Conservation (phyloP, 768 basidiomycete genomes). For the Tulasnella sp. region DNA sequence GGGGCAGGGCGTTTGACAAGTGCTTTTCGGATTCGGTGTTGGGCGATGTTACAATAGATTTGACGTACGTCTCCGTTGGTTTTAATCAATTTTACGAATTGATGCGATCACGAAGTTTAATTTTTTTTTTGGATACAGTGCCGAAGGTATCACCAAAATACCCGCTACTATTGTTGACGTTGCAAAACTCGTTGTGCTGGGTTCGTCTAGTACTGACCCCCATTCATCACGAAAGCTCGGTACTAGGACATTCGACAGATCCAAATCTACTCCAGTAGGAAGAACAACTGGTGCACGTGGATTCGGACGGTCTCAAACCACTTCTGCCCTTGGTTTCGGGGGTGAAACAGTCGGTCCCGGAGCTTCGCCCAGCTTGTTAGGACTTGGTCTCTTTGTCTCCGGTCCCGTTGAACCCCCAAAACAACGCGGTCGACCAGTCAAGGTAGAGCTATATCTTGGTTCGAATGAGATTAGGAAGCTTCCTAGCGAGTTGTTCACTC, state of each 20-base stretch:
- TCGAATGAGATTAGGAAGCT: constrained; percentile 41
- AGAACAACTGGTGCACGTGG: constrained; percentile 19
- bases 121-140: constrained; percentile 12
- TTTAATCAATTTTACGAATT: background rate
- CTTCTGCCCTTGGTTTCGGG: background rate
- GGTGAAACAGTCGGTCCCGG: background rate
- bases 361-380: background rate
- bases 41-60: constrained; percentile 38
- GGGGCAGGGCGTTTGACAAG: constrained; percentile 35
- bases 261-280: background rate
- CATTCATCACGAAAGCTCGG: background rate
- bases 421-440: too few relatives aligned
- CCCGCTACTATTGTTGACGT: constrained; percentile 37
- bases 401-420: constrained; percentile 22
- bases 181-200: constrained; percentile 33
- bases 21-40: constrained; percentile 39
- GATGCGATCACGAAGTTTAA: background rate
- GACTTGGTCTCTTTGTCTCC: background rate
- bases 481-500: constrained; percentile 43
- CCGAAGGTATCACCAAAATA: constrained; percentile 37
- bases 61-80: constrained; percentile 34
- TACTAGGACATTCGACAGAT: background rate
- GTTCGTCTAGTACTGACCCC: background rate
- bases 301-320: constrained; percentile 30
- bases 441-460: constrained; percentile 45